These are phyloP conservation scores for Candida sojae DNA, from an alignment of 1,139 yeast genomes.

Conservation along the genomic window DNA sequence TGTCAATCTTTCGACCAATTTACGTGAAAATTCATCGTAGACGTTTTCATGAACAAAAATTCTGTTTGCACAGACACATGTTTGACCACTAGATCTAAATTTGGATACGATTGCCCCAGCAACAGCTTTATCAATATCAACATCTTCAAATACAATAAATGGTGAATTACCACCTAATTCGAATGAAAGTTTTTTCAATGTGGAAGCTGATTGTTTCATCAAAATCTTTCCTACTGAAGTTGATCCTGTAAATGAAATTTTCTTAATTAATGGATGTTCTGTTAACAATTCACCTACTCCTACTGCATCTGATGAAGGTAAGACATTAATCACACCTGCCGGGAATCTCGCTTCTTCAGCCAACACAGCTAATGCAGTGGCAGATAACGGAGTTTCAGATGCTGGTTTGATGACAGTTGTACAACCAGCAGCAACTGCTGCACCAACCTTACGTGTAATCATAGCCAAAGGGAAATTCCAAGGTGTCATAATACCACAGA, in stretches of 20 bases:
- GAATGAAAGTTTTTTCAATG: constrained; percentile 80
- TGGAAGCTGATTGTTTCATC: constrained; percentile 74
- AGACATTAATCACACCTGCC: constrained; percentile 75
- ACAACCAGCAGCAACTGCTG: constrained; percentile 93
- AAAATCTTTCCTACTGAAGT: constrained; percentile 80
- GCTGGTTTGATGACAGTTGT: constrained; percentile 91
- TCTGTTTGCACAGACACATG: constrained; percentile 87
- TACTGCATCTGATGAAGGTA: constrained; percentile 58
- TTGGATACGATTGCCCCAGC: constrained; percentile 64
- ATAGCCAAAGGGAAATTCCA: constrained; percentile 97
- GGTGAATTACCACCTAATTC: constrained; percentile 97
- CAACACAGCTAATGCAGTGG: constrained; percentile 75
- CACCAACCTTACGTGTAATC: constrained; percentile 90
- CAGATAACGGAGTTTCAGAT: constrained; percentile 83
- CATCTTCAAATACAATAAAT: constrained; percentile 82
- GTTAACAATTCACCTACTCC: constrained; percentile 70
- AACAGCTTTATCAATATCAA: constrained; percentile 75
- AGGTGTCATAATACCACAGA: constrained; percentile 88
- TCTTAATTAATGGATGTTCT: constrained; percentile 65
- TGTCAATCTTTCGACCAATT: constrained; percentile 51
- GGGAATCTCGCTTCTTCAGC: constrained; percentile 85
- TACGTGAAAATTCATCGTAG: constrained; percentile 56
- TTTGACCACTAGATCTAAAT: constrained; percentile 80
- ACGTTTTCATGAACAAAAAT: constrained; percentile 72
- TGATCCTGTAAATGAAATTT: constrained; percentile 90